phyloP scores from a whole-genome alignment of 2,329 filamentous ascomycete species.

The Alternaria sp. region DNA sequence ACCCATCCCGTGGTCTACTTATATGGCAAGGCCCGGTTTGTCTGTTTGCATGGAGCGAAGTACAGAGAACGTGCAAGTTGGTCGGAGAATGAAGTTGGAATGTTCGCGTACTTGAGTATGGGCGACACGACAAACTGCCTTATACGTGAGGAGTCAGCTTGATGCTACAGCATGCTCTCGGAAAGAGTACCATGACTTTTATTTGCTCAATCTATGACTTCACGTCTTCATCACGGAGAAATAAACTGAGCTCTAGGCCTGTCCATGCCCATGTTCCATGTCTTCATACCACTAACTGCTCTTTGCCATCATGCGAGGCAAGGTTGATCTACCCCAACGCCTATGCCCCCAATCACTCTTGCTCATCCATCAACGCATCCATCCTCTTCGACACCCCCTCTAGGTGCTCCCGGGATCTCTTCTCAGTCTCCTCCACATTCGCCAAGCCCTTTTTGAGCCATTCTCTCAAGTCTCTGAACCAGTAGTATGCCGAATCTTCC shows the following conservation, averaged over 20 bases:
- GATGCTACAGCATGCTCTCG: background rate
- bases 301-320: background rate
- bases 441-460: background rate
- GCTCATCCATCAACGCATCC: background rate
- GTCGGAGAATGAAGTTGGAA: background rate
- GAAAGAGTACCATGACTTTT: background rate
- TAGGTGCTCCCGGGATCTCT: background rate
- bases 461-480: background rate
- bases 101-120: background rate
- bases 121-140: background rate
- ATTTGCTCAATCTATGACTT: background rate
- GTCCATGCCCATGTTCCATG: background rate
- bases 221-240: background rate
- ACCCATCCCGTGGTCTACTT: background rate
- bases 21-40: background rate
- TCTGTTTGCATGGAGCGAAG: background rate
- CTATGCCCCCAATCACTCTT: background rate
- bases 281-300: background rate
- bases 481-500: background rate
- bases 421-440: background rate
- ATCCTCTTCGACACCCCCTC: background rate
- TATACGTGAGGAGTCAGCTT: background rate
- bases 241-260: background rate
- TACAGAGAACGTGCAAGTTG: background rate
- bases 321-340: background rate